Conservation (phyloP, 1,139 yeast species). For the Hansenula lynferdii region DNA sequence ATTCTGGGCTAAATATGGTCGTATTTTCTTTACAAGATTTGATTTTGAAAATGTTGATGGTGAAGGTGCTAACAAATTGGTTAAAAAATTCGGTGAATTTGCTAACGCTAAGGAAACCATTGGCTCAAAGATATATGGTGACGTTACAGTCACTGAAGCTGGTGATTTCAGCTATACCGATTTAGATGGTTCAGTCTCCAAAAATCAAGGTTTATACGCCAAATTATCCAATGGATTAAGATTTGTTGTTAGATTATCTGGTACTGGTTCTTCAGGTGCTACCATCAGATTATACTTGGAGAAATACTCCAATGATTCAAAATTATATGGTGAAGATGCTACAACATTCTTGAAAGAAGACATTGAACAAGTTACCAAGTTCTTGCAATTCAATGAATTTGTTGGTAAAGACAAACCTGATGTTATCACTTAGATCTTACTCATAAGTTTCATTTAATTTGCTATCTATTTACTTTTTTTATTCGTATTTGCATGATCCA, state of each 20-base stretch:
- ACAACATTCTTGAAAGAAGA: conserved; percentile 65
- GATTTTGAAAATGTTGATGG: conserved; percentile 83
- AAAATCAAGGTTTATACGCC: conserved; percentile 88
- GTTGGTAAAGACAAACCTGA: conserved; percentile 87
- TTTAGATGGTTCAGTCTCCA: conserved; percentile 86
- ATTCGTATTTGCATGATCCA: neutral
- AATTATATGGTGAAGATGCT: conserved; percentile 49
- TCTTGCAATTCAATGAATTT: conserved; percentile 67
- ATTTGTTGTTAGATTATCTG: conserved; percentile 87
- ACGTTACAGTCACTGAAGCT: conserved; percentile 55
- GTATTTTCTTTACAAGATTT: conserved; percentile 96
- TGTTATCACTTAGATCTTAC: conserved; percentile 59
- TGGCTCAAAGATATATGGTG: conserved; percentile 37
- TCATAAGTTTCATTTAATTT: neutral
- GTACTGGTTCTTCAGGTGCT: conserved; percentile 98
- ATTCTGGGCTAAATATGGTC: conserved; percentile 92
- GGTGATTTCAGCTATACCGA: conserved; percentile 93
- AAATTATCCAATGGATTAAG: conserved; percentile 81
- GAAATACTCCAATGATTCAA: conserved; percentile 62
- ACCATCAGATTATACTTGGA: conserved; percentile 93
- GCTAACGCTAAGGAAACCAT: conserved; percentile 37
- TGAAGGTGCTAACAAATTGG: conserved; percentile 71
- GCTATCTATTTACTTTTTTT: neutral
- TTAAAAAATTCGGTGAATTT: conserved; percentile 49
- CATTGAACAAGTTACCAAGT: conserved; percentile 56